Percentiles rank a stretch among this genome's conserved stretches.
Evolutionary conservation across 495 filamentous ascomycete genomes (phyloP).

Genomic region (Aspergillus wentii): DNA sequence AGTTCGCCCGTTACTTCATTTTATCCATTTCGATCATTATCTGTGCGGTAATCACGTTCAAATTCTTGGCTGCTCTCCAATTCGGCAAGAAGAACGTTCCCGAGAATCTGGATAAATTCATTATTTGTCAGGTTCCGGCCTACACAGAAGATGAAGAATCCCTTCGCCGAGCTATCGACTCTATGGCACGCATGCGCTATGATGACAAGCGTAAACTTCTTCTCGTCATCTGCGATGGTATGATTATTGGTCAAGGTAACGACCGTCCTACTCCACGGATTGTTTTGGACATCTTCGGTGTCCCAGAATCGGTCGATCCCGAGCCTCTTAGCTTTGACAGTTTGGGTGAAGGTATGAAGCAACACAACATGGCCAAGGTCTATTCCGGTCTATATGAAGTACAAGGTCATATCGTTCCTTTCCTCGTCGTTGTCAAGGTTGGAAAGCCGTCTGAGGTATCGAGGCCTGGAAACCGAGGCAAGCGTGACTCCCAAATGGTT

Average conservation of each 20-base stretch:
- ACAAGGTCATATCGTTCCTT: constrained; percentile 96
- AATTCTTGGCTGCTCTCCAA: constrained; percentile 94
- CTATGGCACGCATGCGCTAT: constrained; percentile 90
- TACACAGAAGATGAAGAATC: constrained; percentile 99
- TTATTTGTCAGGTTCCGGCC: constrained; percentile 95
- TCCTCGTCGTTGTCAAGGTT: constrained; percentile 94
- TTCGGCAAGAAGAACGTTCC: constrained; percentile 87
- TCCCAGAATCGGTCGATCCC: constrained; percentile 90
- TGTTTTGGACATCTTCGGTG: constrained; percentile 93
- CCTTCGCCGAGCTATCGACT: constrained; percentile 92
- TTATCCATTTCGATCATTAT: constrained; percentile 85
- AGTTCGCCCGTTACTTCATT: constrained; percentile 86
- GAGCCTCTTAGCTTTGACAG: constrained; percentile 97
- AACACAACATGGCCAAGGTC: constrained; percentile 98
- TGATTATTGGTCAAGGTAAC: constrained; percentile 99
- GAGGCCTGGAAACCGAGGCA: constrained; percentile 94
- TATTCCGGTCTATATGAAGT: constrained; percentile 98
- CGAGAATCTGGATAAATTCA: constrained; percentile 95
- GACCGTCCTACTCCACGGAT: constrained; percentile 93
- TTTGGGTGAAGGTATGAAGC: constrained; percentile 90
- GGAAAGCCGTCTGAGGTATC: constrained; percentile 97
- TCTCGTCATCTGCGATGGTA: constrained; percentile 92
- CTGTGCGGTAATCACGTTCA: constrained; percentile 79
- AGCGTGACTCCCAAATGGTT: constrained; percentile 98
- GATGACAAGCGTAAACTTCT: constrained; percentile 98